phyloP scores from a whole-genome alignment of 176 grass and related monocot species.

The Ensete ventricosum region DNA sequence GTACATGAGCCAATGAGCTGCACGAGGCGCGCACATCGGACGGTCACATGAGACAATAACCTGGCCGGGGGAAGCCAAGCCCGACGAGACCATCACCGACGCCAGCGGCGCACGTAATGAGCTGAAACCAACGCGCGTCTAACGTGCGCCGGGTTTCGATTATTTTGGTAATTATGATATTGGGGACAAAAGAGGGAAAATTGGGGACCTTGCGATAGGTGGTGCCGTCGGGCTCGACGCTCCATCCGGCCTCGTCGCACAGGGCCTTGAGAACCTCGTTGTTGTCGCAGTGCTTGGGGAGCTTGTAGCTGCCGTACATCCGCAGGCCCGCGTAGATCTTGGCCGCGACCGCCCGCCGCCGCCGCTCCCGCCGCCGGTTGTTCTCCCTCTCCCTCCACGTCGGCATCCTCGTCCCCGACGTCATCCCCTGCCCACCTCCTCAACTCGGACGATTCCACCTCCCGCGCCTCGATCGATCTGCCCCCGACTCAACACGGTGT shows the following conservation, averaged over 20 bases:
- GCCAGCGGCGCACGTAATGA: no score
- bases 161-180: no score
- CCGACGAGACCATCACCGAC: no score
- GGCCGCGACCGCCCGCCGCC: slow-evolving; percentile 18
- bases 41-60: no score
- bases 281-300: slow-evolving; percentile 27
- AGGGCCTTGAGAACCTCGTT: slow-evolving; percentile 31
- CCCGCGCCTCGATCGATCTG: background rate
- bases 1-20: no score
- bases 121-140: no score
- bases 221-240: slow-evolving; percentile 19
- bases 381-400: slow-evolving; percentile 28
- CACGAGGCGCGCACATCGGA: no score
- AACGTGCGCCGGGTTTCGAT: no score
- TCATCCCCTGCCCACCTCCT: background rate
- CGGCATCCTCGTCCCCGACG: slow-evolving; percentile 15
- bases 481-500: background rate
- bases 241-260: slow-evolving; percentile 25
- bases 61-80: no score
- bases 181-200: no score
- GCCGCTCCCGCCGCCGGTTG: slow-evolving; percentile 21
- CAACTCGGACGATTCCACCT: background rate
- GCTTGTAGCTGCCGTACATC: slow-evolving; percentile 21
- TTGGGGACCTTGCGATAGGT: slow-evolving; percentile 9
- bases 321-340: slow-evolving; percentile 21